Evolutionary conservation across 1,284 basidiomycete genomes (phyloP).

Genomic region (Grifola frondosa): DNA sequence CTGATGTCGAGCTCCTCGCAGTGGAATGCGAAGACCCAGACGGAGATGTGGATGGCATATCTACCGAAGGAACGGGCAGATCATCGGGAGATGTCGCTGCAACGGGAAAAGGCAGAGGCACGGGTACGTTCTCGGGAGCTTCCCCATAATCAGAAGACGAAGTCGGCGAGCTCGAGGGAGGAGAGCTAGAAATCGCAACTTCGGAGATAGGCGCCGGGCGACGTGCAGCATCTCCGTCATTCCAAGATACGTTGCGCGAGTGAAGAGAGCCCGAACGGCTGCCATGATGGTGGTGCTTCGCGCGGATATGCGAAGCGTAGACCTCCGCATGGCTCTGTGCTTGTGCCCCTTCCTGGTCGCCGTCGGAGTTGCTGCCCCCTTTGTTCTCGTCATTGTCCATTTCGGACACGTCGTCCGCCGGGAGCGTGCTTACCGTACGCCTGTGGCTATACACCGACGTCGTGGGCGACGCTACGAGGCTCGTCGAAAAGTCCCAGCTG

Average conservation of each 20-base stretch:
- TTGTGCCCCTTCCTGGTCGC: conserved; percentile 12
- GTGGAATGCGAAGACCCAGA: conserved; percentile 16
- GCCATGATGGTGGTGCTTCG: conserved; percentile 9
- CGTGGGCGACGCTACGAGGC: conserved; percentile 23
- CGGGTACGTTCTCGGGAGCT: conserved; percentile 9
- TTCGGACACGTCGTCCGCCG: conserved; percentile 15
- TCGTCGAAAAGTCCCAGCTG: conserved; percentile 63
- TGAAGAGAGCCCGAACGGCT: conserved; percentile 15
- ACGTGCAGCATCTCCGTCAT: conserved; percentile 13
- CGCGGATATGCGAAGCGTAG: conserved; percentile 18
- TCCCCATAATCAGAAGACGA: conserved; percentile 1
- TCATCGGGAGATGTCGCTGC: conserved; percentile 3
- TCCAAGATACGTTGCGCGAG: conserved; percentile 7
- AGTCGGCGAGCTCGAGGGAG: conserved; percentile 10
- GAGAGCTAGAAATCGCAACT: conserved; percentile 8
- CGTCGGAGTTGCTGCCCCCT: not conserved
- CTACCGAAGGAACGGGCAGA: too few relatives aligned
- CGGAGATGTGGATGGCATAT: conserved; percentile 18
- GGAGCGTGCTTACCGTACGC: conserved; percentile 11
- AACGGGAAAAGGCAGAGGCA: conserved; percentile 7
- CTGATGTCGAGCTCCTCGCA: conserved; percentile 12
- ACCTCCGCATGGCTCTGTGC: conserved; percentile 17
- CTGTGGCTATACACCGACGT: conserved; percentile 25
- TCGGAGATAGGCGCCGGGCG: conserved; percentile 15
- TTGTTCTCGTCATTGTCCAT: conserved; percentile 11